A percentile compares a stretch with the other conserved stretches of the same genome.
These are phyloP conservation scores for Glycine soja DNA, from an alignment of 306 rosid genomes.

Conservation along the genomic window DNA sequence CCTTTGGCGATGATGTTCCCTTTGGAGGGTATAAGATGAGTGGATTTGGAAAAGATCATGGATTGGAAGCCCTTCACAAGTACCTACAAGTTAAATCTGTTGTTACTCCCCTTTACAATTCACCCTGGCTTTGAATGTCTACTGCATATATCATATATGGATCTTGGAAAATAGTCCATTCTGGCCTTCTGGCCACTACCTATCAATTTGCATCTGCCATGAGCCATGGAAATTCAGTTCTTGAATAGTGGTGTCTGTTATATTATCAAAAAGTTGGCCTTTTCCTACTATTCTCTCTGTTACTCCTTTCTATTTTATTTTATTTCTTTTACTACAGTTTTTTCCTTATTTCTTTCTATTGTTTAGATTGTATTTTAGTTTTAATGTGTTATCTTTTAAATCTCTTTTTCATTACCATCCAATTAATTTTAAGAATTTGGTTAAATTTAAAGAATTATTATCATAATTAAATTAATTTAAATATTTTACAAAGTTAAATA, in stretches of 20 bases:
- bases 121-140: slow-evolving; percentile 70
- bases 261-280: background rate
- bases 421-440: too few species aligned
- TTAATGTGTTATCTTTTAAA: too few species aligned
- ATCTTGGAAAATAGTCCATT: background rate
- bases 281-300: background rate
- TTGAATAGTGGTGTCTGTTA: background rate
- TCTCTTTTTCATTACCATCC: too few species aligned
- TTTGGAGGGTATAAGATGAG: slow-evolving; percentile 68
- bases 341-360: too few species aligned
- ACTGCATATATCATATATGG: background rate
- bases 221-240: background rate
- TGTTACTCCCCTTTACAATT: slow-evolving; percentile 69
- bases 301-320: too few species aligned
- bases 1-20: slow-evolving; percentile 59
- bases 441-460: too few species aligned
- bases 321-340: too few species aligned
- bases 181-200: too few species aligned
- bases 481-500: too few species aligned
- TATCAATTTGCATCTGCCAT: background rate
- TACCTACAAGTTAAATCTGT: slow-evolving; percentile 55
- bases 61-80: slow-evolving; percentile 44
- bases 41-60: slow-evolving; percentile 53
- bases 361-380: too few species aligned
- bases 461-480: too few species aligned